Evolutionary conservation across 352 stramenopile species (phyloP).

Genomic region (Pythium volutum): DNA sequence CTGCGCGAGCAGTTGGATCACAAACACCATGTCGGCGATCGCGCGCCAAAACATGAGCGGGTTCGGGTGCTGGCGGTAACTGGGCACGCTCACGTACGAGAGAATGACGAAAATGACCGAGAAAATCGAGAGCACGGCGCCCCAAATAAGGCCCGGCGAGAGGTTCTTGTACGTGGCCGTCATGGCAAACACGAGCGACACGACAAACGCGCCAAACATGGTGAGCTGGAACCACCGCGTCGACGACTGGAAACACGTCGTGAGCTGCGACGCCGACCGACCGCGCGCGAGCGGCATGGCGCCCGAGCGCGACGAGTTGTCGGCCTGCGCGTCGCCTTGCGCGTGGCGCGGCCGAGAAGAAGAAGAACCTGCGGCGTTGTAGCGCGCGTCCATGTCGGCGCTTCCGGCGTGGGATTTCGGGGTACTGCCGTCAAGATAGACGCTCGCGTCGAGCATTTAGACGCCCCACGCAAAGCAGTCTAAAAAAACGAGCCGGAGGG

Average conservation of each 20-base stretch:
- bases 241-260: conserved; percentile 68
- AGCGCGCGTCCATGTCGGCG: neutral
- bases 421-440: conserved; percentile 22
- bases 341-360: neutral
- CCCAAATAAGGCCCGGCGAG: conserved; percentile 80
- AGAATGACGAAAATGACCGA: conserved; percentile 88
- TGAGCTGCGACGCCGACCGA: conserved; percentile 12
- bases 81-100: conserved; percentile 73
- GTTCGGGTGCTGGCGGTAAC: conserved; percentile 84
- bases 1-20: conserved; percentile 76
- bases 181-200: conserved; percentile 59
- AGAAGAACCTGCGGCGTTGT: conserved; percentile 4
- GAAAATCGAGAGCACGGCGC: conserved; percentile 74
- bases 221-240: conserved; percentile 84
- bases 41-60: conserved; percentile 88
- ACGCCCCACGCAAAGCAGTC: neutral
- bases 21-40: conserved; percentile 82
- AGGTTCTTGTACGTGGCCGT: conserved; percentile 68
- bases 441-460: conserved; percentile 9
- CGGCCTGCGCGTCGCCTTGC: neutral
- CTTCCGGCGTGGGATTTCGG: conserved; percentile 15
- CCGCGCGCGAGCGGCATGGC: neutral
- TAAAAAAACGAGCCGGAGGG: neutral
- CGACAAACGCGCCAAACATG: conserved; percentile 78
- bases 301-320: neutral